Evolutionary conservation across 306 rosid species (phyloP), one percentile per base, ranked within the genome.

Genomic region (Ochetophila trinervis): DNA sequence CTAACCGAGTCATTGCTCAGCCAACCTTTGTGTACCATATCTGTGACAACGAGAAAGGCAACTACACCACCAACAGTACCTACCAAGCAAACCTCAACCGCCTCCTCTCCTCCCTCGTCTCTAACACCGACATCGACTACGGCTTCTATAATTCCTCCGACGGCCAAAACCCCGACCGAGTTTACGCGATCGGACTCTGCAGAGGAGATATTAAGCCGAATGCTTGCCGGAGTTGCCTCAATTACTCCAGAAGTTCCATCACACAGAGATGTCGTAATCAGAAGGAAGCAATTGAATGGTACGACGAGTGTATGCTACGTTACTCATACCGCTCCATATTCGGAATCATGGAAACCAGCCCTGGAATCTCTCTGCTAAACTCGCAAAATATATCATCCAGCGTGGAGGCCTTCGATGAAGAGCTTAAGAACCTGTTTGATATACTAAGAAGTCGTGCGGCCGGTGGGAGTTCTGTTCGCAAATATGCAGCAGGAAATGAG

Each of bases 231-330:
- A 62, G 5, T 5, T 71, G 81, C 65, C 45, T 77, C 16, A 32
- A 23, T 6, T 21, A 66, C 51, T 3, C 74, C 0, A 62, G 56
- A 0, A 48, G n/a, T 30, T 13, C 0, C 0, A 61, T 60, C 32
- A 9, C 37, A 5, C 10, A 16, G 21, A 7, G 0, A 19, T 78
- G 83, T 57, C 73, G 62, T 6, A 19, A 51, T 22, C 52, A 67
- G 27, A 74, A 53, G 70, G 83, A 69, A 55, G 72, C 79, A 13
- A 51, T 74, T 3, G 70, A 67, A n/a, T 69, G 73, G 76, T 69
- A 47, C 47, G 37, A 18, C 1, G 1, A 48, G 21, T 74, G 83
- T 16, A 63, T 45, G 57, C 2, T 78, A 30, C 76, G 76, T 35
- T 74, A 74, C 58, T 59, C 78, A 4, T 58, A 73, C 52, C 22